Evolutionary conservation across 192 early-diverging fungal species (phyloP), one percentile per base, ranked within the genome.

Genomic region (Podila epicladia): DNA sequence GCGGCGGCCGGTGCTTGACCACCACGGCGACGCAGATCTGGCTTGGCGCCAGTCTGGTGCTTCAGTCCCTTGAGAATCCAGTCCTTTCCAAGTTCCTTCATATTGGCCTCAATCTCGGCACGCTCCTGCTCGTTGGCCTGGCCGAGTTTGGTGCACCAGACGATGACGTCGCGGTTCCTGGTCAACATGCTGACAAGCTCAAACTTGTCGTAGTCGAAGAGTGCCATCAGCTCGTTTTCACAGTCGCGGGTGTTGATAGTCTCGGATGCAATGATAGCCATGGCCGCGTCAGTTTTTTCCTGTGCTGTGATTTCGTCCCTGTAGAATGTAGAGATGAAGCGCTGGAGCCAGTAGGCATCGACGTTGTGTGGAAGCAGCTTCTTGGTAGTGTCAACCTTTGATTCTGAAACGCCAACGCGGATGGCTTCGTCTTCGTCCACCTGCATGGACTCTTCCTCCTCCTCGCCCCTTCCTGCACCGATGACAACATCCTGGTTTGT

Each of bases 331-430:
- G 94, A 85, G 32, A 99, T 88, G 35, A 90, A 88, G 41, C 97
- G 92, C 74, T 99, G 98, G 8, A 98, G 89, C 96, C 96, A 99
- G 78, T 99, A 99, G 9, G 97, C 95, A 83, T 99, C 98, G 59
- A 99, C 89, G 60, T 95, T 93, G 82, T 96, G 95, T 12, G 94
- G 90, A 50, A 79, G 65, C 29, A 76, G 50, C 48, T 87, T 86
- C 60, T 85, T 87, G 24, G 85, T 73, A 45, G 80, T 82, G n/a
- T 74, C 73, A 9, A 71, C 78, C 51, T 75, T 82, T 41, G 75
- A 37, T 19, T 76, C 80, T 60, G 80, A 66, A 22, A 87, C 87
- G 31, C 85, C 87, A 19, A 84, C 79, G 65, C 88, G 88, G 13
- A 87, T 85, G 61, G 88, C 90, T 24, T 85, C 86, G 22, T 90